A percentile compares a stretch with the other conserved stretches of the same genome.
Conservation (phyloP, 345 rosid genomes). For the Citrus sinensis region DNA sequence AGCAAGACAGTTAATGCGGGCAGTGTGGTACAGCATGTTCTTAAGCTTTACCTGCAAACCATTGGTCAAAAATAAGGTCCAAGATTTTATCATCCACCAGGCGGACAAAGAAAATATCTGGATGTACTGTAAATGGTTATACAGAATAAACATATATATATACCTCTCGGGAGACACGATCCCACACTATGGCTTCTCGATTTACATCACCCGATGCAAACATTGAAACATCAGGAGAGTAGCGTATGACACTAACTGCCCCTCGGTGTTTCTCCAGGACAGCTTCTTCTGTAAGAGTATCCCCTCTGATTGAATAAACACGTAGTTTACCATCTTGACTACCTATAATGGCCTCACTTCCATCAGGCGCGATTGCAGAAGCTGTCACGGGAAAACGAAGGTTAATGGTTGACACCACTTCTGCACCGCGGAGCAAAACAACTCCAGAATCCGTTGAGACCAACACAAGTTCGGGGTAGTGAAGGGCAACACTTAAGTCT, state of each 20-base stretch:
- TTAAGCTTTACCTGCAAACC: constrained; percentile 64
- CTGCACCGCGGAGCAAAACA: constrained; percentile 66
- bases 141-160: neutral
- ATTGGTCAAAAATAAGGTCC: neutral
- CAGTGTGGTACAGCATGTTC: constrained; percentile 84
- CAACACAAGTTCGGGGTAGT: constrained; percentile 64
- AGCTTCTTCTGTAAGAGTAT: constrained; percentile 69
- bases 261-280: constrained; percentile 90
- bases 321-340: constrained; percentile 81
- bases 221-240: constrained; percentile 92
- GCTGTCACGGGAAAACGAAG: constrained; percentile 85
- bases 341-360: constrained; percentile 84
- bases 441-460: constrained; percentile 74
- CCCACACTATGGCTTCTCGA: constrained; percentile 94
- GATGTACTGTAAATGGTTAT: neutral
- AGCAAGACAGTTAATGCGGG: constrained; percentile 84
- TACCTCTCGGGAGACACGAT: constrained; percentile 80
- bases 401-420: constrained; percentile 62
- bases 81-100: neutral
- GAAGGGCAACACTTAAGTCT: constrained; percentile 77
- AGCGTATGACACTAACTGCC: constrained; percentile 71
- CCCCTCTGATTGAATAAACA: constrained; percentile 61
- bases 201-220: constrained; percentile 88
- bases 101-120: neutral
- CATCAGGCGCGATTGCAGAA: constrained; percentile 81